A percentile compares a stretch with the other conserved stretches of the same genome.
Conservation (phyloP, 495 filamentous ascomycete genomes). For the Penicillium turbatum region DNA sequence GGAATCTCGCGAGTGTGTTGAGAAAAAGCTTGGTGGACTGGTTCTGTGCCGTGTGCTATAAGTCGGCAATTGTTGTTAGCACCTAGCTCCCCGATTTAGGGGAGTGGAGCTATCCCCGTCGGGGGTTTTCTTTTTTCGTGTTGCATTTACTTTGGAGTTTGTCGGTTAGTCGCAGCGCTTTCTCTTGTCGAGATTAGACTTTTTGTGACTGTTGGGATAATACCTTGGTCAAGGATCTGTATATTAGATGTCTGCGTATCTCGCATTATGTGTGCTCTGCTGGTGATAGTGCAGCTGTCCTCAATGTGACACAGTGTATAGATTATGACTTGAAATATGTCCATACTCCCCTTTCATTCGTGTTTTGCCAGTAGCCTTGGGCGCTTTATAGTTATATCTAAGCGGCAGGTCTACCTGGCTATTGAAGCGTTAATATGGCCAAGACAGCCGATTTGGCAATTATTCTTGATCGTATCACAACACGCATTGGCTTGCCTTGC, state of each 20-base stretch:
- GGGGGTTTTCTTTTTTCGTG: slow-evolving; percentile 16
- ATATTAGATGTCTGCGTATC: slow-evolving; percentile 38
- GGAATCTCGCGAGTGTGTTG: slow-evolving; percentile 82
- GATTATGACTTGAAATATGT: slow-evolving; percentile 27
- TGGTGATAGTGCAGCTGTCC: slow-evolving; percentile 16
- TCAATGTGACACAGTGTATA: slow-evolving; percentile 24
- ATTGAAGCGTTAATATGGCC: no score
- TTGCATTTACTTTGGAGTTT: slow-evolving; percentile 47
- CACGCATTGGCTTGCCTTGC: no score
- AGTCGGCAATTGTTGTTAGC: slow-evolving; percentile 10
- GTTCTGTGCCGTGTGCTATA: slow-evolving; percentile 66
- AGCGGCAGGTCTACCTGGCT: no score
- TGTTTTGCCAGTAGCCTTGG: neutral
- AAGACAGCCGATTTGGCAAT: no score
- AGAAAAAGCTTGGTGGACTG: slow-evolving; percentile 79
- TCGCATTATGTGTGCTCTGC: slow-evolving; percentile 20
- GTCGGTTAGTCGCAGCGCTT: slow-evolving; percentile 37
- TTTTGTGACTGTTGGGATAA: slow-evolving; percentile 36
- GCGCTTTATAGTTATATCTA: no score
- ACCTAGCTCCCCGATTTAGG: slow-evolving; percentile 2
- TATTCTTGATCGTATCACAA: no score
- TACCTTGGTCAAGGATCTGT: slow-evolving; percentile 35
- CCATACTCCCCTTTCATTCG: slow-evolving; percentile 8
- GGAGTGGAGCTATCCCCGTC: slow-evolving; percentile 4
- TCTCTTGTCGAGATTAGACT: slow-evolving; percentile 27